These are phyloP conservation scores for Sarcodon sp. DNA, from an alignment of 768 basidiomycete species.

Conservation along the genomic window DNA sequence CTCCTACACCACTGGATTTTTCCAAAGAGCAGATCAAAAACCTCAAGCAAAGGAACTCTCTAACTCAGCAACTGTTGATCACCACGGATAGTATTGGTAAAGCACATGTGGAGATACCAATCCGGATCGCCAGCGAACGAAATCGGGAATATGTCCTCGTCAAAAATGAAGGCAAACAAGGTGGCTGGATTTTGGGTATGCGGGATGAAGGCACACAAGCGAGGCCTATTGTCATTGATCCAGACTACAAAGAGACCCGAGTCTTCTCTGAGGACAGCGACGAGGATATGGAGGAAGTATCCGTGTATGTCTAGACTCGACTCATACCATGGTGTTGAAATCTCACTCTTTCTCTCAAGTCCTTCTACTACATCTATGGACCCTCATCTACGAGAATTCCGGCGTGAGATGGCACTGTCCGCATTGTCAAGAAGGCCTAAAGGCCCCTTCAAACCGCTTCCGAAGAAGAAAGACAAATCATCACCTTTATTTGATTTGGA, in stretches of 20 bases:
- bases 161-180: conserved; percentile 77
- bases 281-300: conserved; percentile 73
- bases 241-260: too few species aligned
- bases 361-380: conserved; percentile 24
- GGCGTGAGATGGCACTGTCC: conserved; percentile 44
- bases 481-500: conserved; percentile 40
- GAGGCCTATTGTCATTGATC: conserved; percentile 80
- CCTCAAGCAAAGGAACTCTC: conserved; percentile 73
- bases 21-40: conserved; percentile 93
- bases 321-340: too few species aligned
- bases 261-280: conserved; percentile 19
- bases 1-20: conserved; percentile 84
- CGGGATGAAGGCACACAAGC: conserved; percentile 73
- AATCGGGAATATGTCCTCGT: conserved; percentile 92
- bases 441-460: conserved; percentile 17
- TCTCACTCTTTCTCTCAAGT: conserved; percentile 12
- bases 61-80: conserved; percentile 86
- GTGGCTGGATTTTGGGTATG: conserved; percentile 93
- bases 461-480: conserved; percentile 20
- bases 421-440: conserved; percentile 33
- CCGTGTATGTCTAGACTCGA: conserved; percentile 33
- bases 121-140: conserved; percentile 89
- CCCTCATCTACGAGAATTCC: conserved; percentile 51
- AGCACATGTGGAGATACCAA: conserved; percentile 80
- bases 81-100: conserved; percentile 92